Base-by-base conservation (phyloP, 495 filamentous ascomycete species). In the Penicillium goetzii region DNA sequence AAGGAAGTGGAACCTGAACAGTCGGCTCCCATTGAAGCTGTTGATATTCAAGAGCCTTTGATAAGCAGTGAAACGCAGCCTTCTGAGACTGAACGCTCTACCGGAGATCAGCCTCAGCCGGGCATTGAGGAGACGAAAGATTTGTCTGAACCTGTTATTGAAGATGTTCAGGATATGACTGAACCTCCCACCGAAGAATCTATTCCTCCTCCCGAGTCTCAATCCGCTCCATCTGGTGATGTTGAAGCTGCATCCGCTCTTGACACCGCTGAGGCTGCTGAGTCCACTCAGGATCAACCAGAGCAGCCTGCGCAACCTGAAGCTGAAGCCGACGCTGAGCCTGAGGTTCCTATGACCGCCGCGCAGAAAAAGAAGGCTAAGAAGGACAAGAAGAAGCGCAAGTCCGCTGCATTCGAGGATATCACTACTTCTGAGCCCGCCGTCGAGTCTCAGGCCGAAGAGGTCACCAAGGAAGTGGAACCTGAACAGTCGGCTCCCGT, bases 351-450 rank as follows among this genome's bases (percentile, higher is more conserved):
- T n/a, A 2, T 59, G 28, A 59, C 57, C 19, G 50, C 33, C 1
- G 66, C 63, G 1, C 67, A 66, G 34, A 71, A 68, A 45, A 72
- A 67, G 67, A 77, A 75, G 58, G 62, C 68, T 34, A 75, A 77
- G 59, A 75, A 74, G 43, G 61, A 68, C 50, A 75, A 73, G 58
- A 76, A 76, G 52, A 76, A 76, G 38, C 68, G 70, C 57, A 72
- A 76, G 33, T 77, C 72, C 38, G 43, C 58, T 55, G 33, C 55
- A 11, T 62, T 67, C n/a, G 69, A 73, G 12, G 74, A 71, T 15
- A n/a, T 36, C n/a, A 60, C 68, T 51, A 19, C 54, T 4, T 53
- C 60, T 26, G 64, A 65, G 26, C 17, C 55, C 5, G 56, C 50
- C 54, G 54, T 62, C 15, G 66, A 69, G 14, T 23, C 43, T 32